Evolutionary conservation across 306 rosid genomes (phyloP).

Genomic region (Lablab purpureus): DNA sequence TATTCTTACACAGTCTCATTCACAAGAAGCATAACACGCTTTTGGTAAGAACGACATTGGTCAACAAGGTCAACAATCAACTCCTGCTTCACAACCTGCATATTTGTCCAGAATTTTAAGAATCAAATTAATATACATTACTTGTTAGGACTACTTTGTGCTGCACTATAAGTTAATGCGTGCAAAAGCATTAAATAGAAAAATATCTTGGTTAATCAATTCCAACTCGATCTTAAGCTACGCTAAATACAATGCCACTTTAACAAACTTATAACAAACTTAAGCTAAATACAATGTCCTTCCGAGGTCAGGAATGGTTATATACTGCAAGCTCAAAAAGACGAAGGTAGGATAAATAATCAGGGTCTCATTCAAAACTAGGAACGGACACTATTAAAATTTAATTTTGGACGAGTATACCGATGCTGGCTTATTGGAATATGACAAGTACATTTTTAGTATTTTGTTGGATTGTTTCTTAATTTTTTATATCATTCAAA

Average conservation of each 20-base stretch:
- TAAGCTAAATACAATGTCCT: background rate
- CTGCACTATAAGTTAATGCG: background rate
- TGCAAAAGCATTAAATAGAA: slow-evolving; percentile 2
- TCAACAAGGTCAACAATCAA: slow-evolving; percentile 94
- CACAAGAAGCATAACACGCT: slow-evolving; percentile 90
- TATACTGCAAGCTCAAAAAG: background rate
- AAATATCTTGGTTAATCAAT: slow-evolving; percentile 23
- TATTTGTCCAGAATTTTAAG: slow-evolving; percentile 41
- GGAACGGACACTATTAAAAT: background rate
- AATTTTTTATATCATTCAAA: too few species aligned
- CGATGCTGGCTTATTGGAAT: background rate
- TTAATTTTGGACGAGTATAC: background rate
- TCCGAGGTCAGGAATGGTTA: background rate
- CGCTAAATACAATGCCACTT: background rate
- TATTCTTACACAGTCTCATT: slow-evolving; percentile 71
- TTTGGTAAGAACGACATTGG: slow-evolving; percentile 91
- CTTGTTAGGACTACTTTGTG: background rate
- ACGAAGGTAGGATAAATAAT: background rate
- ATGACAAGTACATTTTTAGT: background rate
- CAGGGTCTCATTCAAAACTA: background rate
- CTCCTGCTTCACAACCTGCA: slow-evolving; percentile 91
- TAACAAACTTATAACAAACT: too few species aligned
- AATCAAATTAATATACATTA: slow-evolving; percentile 37
- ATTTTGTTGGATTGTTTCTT: too few species aligned
- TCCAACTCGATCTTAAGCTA: background rate